Conservation (phyloP, 1,139 yeast species). For the Suhomyces wounanorum region DNA sequence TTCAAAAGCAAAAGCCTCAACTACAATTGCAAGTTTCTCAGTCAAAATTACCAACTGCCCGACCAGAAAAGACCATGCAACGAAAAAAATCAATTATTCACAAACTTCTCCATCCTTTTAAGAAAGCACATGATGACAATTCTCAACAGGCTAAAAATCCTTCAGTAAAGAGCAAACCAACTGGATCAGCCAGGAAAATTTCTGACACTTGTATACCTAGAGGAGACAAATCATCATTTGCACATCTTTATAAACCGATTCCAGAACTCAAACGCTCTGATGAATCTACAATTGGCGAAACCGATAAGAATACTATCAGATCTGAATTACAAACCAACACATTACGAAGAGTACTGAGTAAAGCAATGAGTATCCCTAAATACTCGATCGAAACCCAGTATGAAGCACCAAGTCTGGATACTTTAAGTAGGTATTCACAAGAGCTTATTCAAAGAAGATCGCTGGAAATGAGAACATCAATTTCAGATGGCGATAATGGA, state of each 20-base stretch:
- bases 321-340: not conserved
- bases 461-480: not conserved
- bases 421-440: constrained; percentile 1
- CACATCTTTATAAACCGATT: constrained; percentile 18
- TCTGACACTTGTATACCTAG: constrained; percentile 24
- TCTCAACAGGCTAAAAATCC: not conserved
- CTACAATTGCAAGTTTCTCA: not conserved
- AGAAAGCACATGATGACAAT: constrained; percentile 5
- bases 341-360: constrained; percentile 4
- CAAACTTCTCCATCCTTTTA: constrained; percentile 22
- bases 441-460: constrained; percentile 1
- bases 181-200: constrained; percentile 13
- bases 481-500: not conserved
- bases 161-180: not conserved
- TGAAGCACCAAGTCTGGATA: constrained; percentile 7
- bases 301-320: not conserved
- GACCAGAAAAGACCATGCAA: constrained; percentile 3
- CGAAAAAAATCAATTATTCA: constrained; percentile 24
- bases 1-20: not conserved
- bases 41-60: not conserved
- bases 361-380: constrained; percentile 10
- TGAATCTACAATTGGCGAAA: constrained; percentile 2
- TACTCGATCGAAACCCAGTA: constrained; percentile 11
- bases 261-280: constrained; percentile 19
- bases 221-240: constrained; percentile 21